Evolutionary conservation across 768 basidiomycete species (phyloP).

Genomic region (Gyrodon lividus): DNA sequence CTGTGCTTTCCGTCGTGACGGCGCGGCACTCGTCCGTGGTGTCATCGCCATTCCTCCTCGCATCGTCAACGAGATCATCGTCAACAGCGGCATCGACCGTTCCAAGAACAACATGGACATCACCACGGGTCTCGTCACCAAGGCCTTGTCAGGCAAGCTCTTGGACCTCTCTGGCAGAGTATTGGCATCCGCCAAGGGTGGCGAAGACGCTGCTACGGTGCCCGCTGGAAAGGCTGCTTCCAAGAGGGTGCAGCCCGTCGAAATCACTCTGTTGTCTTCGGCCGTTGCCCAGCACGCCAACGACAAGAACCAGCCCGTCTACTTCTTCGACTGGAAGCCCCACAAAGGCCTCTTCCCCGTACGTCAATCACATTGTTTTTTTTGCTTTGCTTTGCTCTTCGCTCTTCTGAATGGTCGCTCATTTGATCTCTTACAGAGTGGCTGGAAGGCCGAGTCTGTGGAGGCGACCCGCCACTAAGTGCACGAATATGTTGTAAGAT

Average conservation of each 20-base stretch:
- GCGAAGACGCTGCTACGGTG: neutral
- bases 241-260: slow-evolving; percentile 17
- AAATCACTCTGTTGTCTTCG: slow-evolving; percentile 20
- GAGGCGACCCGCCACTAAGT: neutral
- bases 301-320: slow-evolving; percentile 15
- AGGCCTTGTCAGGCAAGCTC: slow-evolving; percentile 16
- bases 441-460: neutral
- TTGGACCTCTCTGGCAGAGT: slow-evolving; percentile 12
- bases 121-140: slow-evolving; percentile 12
- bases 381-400: too few species aligned
- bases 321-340: slow-evolving; percentile 24
- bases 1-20: slow-evolving; percentile 20
- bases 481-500: neutral
- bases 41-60: slow-evolving; percentile 22
- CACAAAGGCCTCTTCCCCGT: slow-evolving; percentile 22
- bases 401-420: neutral
- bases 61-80: slow-evolving; percentile 23
- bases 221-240: neutral
- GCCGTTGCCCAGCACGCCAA: slow-evolving; percentile 20
- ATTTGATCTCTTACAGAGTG: neutral
- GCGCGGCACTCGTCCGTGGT: slow-evolving; percentile 19
- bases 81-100: slow-evolving; percentile 2
- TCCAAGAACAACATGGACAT: slow-evolving; percentile 12
- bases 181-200: slow-evolving; percentile 22
- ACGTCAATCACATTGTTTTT: neutral